Conservation (phyloP, 805 yeast species). For the Sugiyamaella boreocaroliniensis region DNA sequence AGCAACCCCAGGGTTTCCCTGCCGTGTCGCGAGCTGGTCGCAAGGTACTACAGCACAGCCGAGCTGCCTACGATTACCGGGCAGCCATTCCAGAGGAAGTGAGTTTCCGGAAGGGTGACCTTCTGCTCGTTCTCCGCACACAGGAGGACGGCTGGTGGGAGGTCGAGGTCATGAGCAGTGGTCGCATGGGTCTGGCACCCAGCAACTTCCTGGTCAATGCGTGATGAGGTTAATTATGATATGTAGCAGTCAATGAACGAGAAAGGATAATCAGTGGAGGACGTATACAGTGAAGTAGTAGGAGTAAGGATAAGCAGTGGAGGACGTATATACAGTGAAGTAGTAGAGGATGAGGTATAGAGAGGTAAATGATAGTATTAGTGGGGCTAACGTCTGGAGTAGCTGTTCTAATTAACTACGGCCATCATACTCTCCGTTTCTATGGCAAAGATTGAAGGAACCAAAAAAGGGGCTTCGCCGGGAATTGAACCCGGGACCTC, state of each 20-base stretch:
- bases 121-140: constrained; percentile 45
- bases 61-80: constrained; percentile 52
- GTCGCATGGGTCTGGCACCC: constrained; percentile 53
- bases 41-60: constrained; percentile 44
- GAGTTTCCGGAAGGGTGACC: constrained; percentile 52
- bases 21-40: constrained; percentile 46
- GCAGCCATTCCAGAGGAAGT: constrained; percentile 58
- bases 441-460: no score
- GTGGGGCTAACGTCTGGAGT: no score
- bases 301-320: no score
- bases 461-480: constrained; percentile 32
- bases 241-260: background rate
- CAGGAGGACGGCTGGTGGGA: constrained; percentile 77
- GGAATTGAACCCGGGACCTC: constrained; percentile 36
- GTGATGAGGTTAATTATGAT: constrained; percentile 1
- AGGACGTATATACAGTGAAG: no score
- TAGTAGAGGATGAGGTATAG: no score
- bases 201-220: constrained; percentile 41
- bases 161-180: constrained; percentile 45
- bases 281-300: no score
- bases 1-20: constrained; percentile 31
- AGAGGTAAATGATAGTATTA: no score
- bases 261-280: background rate
- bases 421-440: no score
- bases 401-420: no score